Base-by-base conservation (phyloP, 163 green algal species). In the Chlamydomonas reinhardtii region DNA sequence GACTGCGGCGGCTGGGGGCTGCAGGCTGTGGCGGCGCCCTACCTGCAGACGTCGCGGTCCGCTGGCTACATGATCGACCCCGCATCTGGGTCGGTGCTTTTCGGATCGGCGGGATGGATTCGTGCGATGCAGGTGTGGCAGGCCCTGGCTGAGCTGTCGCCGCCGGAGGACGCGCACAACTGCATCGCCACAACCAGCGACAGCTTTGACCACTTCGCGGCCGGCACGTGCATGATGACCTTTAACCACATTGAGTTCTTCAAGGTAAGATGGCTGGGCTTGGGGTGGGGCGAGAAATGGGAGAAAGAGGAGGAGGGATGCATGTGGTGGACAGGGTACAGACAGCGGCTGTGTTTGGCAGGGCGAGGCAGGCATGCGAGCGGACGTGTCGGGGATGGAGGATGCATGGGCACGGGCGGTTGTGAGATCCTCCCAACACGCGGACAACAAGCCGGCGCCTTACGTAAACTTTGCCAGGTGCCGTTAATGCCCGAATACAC, bases 1-100 rank as follows among this genome's bases (percentile, higher is more conserved):
- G 82, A 32, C 14, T 87, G 82, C 43, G 72, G 70, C 35, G 31
- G 25, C 35, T 59, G 34, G 27, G 8, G 74, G 37, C 61, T 87
- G n/a, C 82, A 74, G 12, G 59, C 27, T n/a, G 61, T 87, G 17
- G 82, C 82, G 32, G 82, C 82, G 20, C n/a, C 82, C 1, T 75
- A 82, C 72, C 24, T 87, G 61, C 82, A 87, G 62, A 34, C 62
- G 27, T 27, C 59, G 22, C 59, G 59, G 11, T 17, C 27, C 20
- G 11, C 39, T 1, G 82, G 82, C 54, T 59, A 70, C 24, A 37
- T 82, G 25, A 52, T 87, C 24, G 72, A 87, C 24, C 72, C 82
- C 34, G 15, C 6, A 0, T 61, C 64, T 3, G 82, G 82, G 11
- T 61, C 11, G 9, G 0, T 61, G 29, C 69, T 86, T 56, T 6